Percentiles rank a stretch among this genome's conserved stretches.
These are phyloP conservation scores for Scleroderma bovista DNA, from an alignment of 768 basidiomycete genomes.

Conservation along the genomic window DNA sequence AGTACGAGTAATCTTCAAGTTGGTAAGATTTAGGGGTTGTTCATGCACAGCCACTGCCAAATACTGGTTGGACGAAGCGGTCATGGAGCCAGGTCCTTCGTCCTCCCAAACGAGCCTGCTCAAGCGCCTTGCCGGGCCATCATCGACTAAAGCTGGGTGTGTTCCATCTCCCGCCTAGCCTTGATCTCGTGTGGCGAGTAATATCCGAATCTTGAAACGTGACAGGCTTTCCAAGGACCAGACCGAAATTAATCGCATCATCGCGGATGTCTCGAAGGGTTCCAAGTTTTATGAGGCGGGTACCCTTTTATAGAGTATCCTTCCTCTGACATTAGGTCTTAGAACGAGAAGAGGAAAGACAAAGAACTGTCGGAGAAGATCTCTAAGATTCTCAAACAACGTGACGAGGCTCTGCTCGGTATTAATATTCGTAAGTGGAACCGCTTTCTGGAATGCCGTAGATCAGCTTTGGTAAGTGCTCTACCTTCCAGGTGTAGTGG, in stretches of 20 bases:
- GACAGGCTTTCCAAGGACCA: slow-evolving; percentile 68
- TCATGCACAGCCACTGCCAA: no score
- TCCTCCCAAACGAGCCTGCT: slow-evolving; percentile 65
- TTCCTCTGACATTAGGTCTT: slow-evolving; percentile 2
- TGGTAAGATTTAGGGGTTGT: no score
- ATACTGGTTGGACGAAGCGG: neutral
- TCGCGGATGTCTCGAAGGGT: slow-evolving; percentile 87
- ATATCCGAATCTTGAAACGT: neutral
- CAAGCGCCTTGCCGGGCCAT: slow-evolving; percentile 80
- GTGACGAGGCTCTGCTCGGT: slow-evolving; percentile 51
- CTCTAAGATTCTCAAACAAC: slow-evolving; percentile 55
- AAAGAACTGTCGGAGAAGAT: slow-evolving; percentile 79
- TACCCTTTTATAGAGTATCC: slow-evolving; percentile 4
- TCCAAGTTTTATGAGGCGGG: slow-evolving; percentile 86
- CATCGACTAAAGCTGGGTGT: slow-evolving; percentile 84
- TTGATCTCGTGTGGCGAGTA: slow-evolving; percentile 8
- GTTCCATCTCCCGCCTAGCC: slow-evolving; percentile 18
- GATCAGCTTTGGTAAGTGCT: neutral
- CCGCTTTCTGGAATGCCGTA: no score
- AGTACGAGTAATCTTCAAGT: no score
- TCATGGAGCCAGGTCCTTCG: slow-evolving; percentile 15
- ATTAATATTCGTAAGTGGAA: slow-evolving; percentile 49
- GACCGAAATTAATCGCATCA: slow-evolving; percentile 80
- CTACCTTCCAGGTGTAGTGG: slow-evolving; percentile 45
- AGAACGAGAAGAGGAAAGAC: slow-evolving; percentile 91